phyloP scores from a whole-genome alignment of 805 yeast species.

The Pichia phayaonensis region DNA sequence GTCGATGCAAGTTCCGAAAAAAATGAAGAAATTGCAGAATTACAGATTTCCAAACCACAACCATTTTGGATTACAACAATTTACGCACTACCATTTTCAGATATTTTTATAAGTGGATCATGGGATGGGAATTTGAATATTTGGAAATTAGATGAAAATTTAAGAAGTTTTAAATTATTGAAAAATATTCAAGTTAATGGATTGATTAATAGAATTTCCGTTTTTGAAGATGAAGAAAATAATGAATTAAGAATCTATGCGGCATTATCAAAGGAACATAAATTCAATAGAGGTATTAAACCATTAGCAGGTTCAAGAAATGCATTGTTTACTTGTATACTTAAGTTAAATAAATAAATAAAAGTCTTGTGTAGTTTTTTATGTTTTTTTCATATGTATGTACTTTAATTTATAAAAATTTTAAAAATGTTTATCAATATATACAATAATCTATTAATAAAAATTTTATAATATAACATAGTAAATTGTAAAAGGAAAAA shows the following conservation, averaged over 20 bases:
- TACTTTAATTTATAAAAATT: neutral
- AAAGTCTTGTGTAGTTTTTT: no score
- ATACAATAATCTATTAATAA: neutral
- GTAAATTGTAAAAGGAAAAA: neutral
- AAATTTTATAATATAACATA: neutral
- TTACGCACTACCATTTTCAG: constrained; percentile 76
- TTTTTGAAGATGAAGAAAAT: constrained; percentile 42
- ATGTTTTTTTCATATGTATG: no score
- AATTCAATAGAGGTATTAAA: constrained; percentile 79
- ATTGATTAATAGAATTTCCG: constrained; percentile 55
- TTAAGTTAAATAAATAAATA: constrained; percentile 21
- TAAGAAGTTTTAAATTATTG: constrained; percentile 51
- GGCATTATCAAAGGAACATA: constrained; percentile 75
- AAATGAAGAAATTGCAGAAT: constrained; percentile 27
- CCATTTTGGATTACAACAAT: constrained; percentile 86
- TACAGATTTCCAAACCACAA: constrained; percentile 59
- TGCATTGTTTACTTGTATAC: constrained; percentile 53
- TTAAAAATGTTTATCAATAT: constrained; percentile 3
- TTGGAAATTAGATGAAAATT: constrained; percentile 66
- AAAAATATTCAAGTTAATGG: constrained; percentile 63
- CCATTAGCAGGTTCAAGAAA: constrained; percentile 62
- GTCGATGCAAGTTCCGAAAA: constrained; percentile 50
- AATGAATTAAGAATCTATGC: constrained; percentile 53
- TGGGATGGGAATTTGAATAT: constrained; percentile 71
- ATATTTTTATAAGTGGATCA: constrained; percentile 82